phyloP scores from a whole-genome alignment of 2,329 filamentous ascomycete species.

The Phialophora chinensis region DNA sequence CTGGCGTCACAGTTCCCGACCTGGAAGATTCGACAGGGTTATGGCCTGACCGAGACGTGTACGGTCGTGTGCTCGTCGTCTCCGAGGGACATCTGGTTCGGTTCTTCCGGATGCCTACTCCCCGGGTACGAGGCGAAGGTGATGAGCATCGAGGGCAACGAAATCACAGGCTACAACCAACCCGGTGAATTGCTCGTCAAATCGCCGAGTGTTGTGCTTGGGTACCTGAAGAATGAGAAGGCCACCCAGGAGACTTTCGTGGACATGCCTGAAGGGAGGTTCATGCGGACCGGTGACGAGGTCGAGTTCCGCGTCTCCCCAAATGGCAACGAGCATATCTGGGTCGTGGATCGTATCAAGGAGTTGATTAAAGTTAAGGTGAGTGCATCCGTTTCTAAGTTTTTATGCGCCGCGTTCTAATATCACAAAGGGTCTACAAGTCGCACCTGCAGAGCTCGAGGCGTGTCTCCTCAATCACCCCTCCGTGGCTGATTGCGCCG shows the following conservation, averaged over 20 bases:
- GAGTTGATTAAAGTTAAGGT: constrained; percentile 81
- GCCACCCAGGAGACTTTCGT: constrained; percentile 80
- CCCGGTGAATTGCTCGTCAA: constrained; percentile 83
- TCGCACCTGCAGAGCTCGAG: constrained; percentile 82
- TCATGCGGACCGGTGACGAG: constrained; percentile 87
- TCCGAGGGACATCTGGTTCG: constrained; percentile 68
- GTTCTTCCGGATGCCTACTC: constrained; percentile 73
- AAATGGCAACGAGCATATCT: constrained; percentile 76
- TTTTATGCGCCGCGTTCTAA: constrained; percentile 9
- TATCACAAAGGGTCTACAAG: constrained; percentile 72
- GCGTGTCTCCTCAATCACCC: constrained; percentile 77
- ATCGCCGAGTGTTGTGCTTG: constrained; percentile 75
- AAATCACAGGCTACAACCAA: constrained; percentile 72
- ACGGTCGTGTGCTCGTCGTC: constrained; percentile 70
- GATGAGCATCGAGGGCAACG: constrained; percentile 69
- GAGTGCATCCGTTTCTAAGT: constrained; percentile 47
- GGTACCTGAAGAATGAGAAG: constrained; percentile 85
- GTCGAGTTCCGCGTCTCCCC: constrained; percentile 70
- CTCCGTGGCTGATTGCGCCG: constrained; percentile 76
- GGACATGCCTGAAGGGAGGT: constrained; percentile 66
- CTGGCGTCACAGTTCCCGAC: constrained; percentile 66
- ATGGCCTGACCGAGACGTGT: constrained; percentile 78
- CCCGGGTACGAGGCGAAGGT: constrained; percentile 70
- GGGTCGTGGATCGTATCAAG: constrained; percentile 72
- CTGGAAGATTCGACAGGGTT: constrained; percentile 73